Evolutionary conservation across 176 grass and related monocot species (phyloP), one percentile per base, ranked within the genome.

Genomic region (Bromus sterilis): DNA sequence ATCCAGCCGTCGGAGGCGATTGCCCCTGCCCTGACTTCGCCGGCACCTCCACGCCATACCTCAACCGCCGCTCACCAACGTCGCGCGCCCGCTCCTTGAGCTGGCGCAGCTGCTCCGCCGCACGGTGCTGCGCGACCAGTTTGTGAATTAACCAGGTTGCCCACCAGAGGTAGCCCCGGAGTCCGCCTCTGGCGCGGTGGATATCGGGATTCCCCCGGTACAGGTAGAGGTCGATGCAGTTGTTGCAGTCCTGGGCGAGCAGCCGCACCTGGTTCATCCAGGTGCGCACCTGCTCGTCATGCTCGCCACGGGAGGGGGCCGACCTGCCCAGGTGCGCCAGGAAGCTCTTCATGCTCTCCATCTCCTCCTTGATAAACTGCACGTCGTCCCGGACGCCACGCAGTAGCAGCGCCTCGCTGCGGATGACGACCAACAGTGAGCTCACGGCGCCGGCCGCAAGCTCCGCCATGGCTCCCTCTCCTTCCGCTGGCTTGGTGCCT

Each of bases 341-440:
- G 82, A 85, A 85, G 82, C 46, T 56, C 26, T 35, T 24, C 72
- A 75, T 66, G 63, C 63, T 66, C 63, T 66, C 63, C 63, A 66
- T 66, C 63, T 66, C 63, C 1, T 66, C 63, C 16, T 37, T n/a
- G 33, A 66, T 66, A 33, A 66, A 66, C 32, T 66, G 63, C 63
- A 66, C 63, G 1, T 36, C 63, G 32, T 20, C 0, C 3, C 63
- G 32, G 63, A 66, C 33, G 4, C 33, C 20, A 2, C 63, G 0
- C 63, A 66, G 4, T 4, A 66, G 63, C 4, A n/a, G 8, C 4
- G 63, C 63, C 20, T 66, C 63, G 9, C 8, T 20, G 4, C 63
- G 63, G 63, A 66, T 66, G 33, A 37, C 33, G 9, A 9, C 63
- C 63, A 66, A 2, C 20, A 66, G 20, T 10, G 63, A 66, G 33